These are phyloP conservation scores for Lipomyces japonicus DNA, from an alignment of 805 yeast genomes.

Conservation along the genomic window DNA sequence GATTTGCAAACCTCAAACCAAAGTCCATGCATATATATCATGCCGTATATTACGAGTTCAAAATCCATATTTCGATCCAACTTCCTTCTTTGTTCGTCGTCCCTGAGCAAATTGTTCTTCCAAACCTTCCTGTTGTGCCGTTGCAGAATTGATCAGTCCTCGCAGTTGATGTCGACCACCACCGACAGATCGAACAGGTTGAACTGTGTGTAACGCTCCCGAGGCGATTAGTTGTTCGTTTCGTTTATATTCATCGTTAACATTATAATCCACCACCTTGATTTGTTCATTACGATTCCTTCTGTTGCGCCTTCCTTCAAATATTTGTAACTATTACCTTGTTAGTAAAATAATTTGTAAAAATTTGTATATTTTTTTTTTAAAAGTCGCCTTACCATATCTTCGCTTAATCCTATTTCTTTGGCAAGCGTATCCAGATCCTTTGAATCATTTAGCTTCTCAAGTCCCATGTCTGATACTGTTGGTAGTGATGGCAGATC, in stretches of 20 bases:
- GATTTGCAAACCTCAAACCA: too few relatives aligned
- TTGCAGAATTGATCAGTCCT: conserved; percentile 34
- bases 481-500: conserved; percentile 7
- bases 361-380: too few relatives aligned
- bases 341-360: not conserved
- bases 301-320: conserved; percentile 26
- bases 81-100: conserved; percentile 31
- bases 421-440: conserved; percentile 9
- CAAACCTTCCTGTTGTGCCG: conserved; percentile 36
- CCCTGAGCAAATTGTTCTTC: conserved; percentile 35
- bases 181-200: conserved; percentile 35
- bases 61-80: conserved; percentile 36
- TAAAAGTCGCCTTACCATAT: not conserved
- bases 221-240: conserved; percentile 36
- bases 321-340: conserved; percentile 10
- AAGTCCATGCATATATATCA: too few relatives aligned
- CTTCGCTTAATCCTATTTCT: conserved; percentile 15
- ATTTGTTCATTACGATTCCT: conserved; percentile 17
- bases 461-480: not conserved
- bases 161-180: conserved; percentile 39
- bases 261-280: conserved; percentile 39
- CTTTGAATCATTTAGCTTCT: not conserved
- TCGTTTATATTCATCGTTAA: conserved; percentile 40
- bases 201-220: conserved; percentile 38
- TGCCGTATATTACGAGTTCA: too few relatives aligned